These are phyloP conservation scores for Krasilnikovozyma curviuscula DNA, from an alignment of 768 basidiomycete genomes.

Conservation along the genomic window DNA sequence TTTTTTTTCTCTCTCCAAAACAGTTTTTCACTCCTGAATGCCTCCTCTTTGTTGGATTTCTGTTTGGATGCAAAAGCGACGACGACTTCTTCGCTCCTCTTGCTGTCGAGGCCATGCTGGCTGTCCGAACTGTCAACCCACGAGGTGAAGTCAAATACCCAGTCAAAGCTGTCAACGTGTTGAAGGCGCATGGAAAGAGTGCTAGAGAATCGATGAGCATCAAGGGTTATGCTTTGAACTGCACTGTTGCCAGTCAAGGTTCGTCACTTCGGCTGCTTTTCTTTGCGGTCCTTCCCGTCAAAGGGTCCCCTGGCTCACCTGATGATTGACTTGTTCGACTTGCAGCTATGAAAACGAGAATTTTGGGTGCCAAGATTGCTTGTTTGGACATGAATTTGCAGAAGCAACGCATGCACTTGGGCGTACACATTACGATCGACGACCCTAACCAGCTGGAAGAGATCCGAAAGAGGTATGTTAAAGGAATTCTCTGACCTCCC, in stretches of 20 bases:
- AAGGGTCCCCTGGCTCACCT: no score
- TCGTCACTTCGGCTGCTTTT: constrained; percentile 13
- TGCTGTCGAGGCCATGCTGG: constrained; percentile 96
- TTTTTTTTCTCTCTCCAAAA: not conserved
- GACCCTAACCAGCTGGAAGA: constrained; percentile 91
- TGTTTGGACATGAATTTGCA: constrained; percentile 96
- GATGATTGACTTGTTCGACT: not conserved
- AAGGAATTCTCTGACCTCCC: not conserved
- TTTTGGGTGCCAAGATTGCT: constrained; percentile 85
- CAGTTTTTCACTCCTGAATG: not conserved
- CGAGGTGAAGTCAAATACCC: constrained; percentile 96
- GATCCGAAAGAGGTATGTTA: constrained; percentile 65
- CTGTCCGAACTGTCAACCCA: constrained; percentile 81
- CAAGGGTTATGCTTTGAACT: constrained; percentile 91
- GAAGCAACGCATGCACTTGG: constrained; percentile 91
- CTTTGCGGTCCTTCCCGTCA: not conserved
- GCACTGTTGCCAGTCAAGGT: constrained; percentile 98
- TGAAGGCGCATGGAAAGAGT: constrained; percentile 93
- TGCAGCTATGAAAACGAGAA: constrained; percentile 89
- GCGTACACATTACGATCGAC: constrained; percentile 90
- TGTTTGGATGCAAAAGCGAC: constrained; percentile 38
- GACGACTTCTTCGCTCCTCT: constrained; percentile 95
- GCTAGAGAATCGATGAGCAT: constrained; percentile 87
- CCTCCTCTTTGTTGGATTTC: not conserved
- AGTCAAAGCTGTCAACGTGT: constrained; percentile 93